Conservation (phyloP, 2,329 filamentous ascomycete species). For the Metarhizium rileyi region DNA sequence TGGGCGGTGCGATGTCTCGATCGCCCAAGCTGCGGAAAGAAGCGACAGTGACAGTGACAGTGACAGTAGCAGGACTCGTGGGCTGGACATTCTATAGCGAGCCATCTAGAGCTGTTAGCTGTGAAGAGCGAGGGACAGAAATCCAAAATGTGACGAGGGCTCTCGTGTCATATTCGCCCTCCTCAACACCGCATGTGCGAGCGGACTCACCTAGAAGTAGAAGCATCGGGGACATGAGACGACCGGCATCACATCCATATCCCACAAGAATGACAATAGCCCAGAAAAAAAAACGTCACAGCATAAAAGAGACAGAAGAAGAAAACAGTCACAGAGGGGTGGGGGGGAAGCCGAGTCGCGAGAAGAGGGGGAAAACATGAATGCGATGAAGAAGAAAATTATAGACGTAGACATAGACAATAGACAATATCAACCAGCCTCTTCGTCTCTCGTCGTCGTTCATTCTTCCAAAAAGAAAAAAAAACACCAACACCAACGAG, state of each 20-base stretch:
- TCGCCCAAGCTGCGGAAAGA: slow-evolving; percentile 17
- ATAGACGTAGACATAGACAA: not conserved
- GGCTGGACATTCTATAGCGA: not conserved
- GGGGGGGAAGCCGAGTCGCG: too few species aligned
- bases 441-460: not conserved
- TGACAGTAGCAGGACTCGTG: slow-evolving; percentile 15
- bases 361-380: too few species aligned
- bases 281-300: slow-evolving; percentile 13
- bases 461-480: too few species aligned
- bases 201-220: not conserved
- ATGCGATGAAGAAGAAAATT: not conserved
- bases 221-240: slow-evolving; percentile 16
- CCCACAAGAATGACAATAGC: not conserved
- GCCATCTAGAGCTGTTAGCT: not conserved
- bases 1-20: slow-evolving; percentile 14
- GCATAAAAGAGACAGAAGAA: too few species aligned
- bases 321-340: too few species aligned
- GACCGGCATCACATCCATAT: slow-evolving; percentile 26
- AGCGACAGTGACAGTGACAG: slow-evolving; percentile 16
- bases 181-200: too few species aligned
- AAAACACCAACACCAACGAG: too few species aligned
- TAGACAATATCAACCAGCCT: not conserved
- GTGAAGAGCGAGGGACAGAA: not conserved
- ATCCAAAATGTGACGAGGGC: too few species aligned
- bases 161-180: too few species aligned